Base-by-base conservation (phyloP, 1,284 basidiomycete species). In the Puccinia hordei region DNA sequence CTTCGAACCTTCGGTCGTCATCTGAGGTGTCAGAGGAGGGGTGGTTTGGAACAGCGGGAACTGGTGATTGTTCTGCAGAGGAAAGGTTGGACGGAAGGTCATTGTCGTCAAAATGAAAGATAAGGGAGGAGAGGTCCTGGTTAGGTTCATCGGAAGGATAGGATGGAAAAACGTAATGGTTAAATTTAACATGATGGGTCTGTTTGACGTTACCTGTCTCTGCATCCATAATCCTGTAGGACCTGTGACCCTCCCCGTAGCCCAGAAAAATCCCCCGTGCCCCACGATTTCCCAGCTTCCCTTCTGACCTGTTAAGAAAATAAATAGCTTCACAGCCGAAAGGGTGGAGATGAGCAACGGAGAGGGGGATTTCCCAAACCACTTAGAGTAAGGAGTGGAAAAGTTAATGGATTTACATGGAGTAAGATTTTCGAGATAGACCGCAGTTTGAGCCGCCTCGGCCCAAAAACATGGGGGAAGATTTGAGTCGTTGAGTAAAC, bases 321-420 rank as follows among this genome's bases (percentile, higher is more conserved):
- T n/a, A n/a, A n/a, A n/a, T n/a, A n/a, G n/a, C n/a, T n/a, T n/a
- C n/a, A n/a, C n/a, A n/a, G n/a, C 51, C 51, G 22, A 53, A 53
- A 53, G 51, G 51, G 22, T 53, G 51, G 13, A 53, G 51, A 17
- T 53, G 51, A 53, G 51, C 51, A n/a, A 53, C 51, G 51, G n/a
- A n/a, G 51, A 53, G 51, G 51, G 51, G 22, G 51, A 12, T 53
- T 53, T 53, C 51, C 51, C 51, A 53, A 53, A 53, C 51, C 51
- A 53, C 22, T 53, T 53, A 19, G 51, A 8, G 17, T 12, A 53
- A 8, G 51, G 51, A n/a, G 51, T 53, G 22, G 51, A 53, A n/a
- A n/a, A n/a, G n/a, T n/a, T n/a, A n/a, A n/a, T n/a, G n/a, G n/a
- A n/a, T n/a, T n/a, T n/a, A n/a, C n/a, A n/a, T n/a, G n/a, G n/a